Percentiles rank a stretch among this genome's conserved stretches.
phyloP scores from a whole-genome alignment of 805 yeast species.

The Dipodascopsis tothii region DNA sequence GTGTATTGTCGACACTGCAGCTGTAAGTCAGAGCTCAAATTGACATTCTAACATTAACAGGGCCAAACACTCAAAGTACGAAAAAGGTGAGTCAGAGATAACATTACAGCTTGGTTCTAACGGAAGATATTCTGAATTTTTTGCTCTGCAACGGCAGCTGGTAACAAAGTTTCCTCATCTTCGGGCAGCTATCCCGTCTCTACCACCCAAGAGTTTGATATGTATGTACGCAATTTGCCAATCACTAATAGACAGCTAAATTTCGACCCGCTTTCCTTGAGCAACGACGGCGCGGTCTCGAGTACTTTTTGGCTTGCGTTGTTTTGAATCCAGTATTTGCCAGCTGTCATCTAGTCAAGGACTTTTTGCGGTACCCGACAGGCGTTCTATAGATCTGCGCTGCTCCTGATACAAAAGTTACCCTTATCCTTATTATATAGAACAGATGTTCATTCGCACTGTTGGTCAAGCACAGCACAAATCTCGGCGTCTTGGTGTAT shows the following conservation, averaged over 20 bases:
- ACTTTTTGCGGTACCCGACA: conserved; percentile 25
- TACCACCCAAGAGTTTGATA: conserved; percentile 40
- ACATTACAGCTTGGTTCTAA: neutral
- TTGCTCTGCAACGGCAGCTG: conserved; percentile 38
- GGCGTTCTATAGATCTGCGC: neutral
- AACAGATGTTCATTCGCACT: neutral
- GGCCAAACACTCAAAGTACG: conserved; percentile 1
- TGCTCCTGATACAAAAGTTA: neutral
- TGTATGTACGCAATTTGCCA: conserved; percentile 20
- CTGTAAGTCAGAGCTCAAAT: no score
- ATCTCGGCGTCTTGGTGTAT: no score
- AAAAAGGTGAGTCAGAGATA: conserved; percentile 12
- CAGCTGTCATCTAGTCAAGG: conserved; percentile 30
- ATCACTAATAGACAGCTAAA: conserved; percentile 22
- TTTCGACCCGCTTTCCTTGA: conserved; percentile 33
- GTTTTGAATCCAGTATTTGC: conserved; percentile 39
- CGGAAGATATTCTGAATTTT: conserved; percentile 64
- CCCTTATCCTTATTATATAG: neutral
- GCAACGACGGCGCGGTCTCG: conserved; percentile 38
- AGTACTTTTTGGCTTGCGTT: conserved; percentile 40
- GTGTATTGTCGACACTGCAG: conserved; percentile 33
- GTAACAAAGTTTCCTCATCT: conserved; percentile 33
- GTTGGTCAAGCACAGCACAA: no score
- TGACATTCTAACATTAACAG: neutral
- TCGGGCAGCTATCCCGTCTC: conserved; percentile 36